These are phyloP conservation scores for bread wheat (Triticum aestivum) DNA, from an alignment of 176 grass and related monocot species.

Conservation along the genomic window DNA sequence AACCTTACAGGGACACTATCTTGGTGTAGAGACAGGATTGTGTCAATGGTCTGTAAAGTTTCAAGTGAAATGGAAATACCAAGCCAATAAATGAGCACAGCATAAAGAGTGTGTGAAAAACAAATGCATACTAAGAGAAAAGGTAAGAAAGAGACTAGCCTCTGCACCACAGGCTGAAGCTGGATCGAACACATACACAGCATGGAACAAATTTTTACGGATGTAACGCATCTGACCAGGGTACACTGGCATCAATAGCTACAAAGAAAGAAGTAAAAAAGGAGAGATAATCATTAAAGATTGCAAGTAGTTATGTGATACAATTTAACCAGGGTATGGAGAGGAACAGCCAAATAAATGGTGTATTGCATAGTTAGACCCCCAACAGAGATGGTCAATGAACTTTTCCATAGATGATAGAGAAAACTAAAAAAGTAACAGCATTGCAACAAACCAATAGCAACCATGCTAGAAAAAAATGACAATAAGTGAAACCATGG, in stretches of 20 bases:
- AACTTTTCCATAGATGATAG: neutral
- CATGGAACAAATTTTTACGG: slow-evolving; percentile 93
- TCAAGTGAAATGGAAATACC: slow-evolving; percentile 39
- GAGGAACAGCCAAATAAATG: slow-evolving; percentile 26
- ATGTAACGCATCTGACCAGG: slow-evolving; percentile 97
- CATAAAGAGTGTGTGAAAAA: slow-evolving; percentile 24
- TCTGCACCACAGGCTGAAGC: slow-evolving; percentile 72
- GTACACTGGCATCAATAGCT: slow-evolving; percentile 98
- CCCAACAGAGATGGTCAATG: slow-evolving; percentile 15
- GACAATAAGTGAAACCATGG: neutral
- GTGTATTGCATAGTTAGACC: neutral
- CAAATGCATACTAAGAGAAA: slow-evolving; percentile 6
- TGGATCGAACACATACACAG: slow-evolving; percentile 97
- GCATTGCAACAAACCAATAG: neutral
- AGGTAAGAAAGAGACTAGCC: slow-evolving; percentile 48
- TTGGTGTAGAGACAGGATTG: slow-evolving; percentile 78
- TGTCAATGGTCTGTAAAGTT: slow-evolving; percentile 74
- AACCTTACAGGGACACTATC: slow-evolving; percentile 89
- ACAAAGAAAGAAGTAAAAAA: slow-evolving; percentile 33
- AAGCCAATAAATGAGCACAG: slow-evolving; percentile 35
- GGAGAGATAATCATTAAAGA: neutral
- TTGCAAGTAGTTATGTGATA: neutral
- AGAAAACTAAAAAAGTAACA: slow-evolving; percentile 22
- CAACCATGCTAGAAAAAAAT: neutral
- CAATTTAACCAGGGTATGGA: neutral